Evolutionary conservation across 2,329 filamentous ascomycete genomes (phyloP), one percentile per base, ranked within the genome.

Genomic region (Chaetothyriales sp.): DNA sequence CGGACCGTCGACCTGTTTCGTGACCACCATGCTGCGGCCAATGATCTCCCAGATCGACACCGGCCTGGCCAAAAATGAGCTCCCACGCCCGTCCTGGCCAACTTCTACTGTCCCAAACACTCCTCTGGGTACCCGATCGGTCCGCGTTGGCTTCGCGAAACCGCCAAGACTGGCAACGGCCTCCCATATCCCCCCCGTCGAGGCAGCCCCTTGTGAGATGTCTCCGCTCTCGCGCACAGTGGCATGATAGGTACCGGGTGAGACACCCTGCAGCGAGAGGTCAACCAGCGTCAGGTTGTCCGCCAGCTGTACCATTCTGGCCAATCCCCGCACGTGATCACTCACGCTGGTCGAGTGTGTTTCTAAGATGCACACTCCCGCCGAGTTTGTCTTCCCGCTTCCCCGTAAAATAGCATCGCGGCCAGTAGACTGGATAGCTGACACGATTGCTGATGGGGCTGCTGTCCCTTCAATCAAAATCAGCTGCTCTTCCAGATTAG

Each of bases 1-100:
- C 51, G 72, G 73, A 1, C 72, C 74, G 39, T 80, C 77, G 58
- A 81, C 77, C 52, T 78, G 70, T 66, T 80, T 81, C 44, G 86
- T 84, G 47, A 96, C 80, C 45, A 94, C 84, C 73, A 98, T 84
- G 62, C 88, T 88, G 63, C 89, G 82, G 26, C 92, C 92, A 67
- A 96, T 95, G 65, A 95, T 77, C 69, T 98, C 90, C 92, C 90
- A 96, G 49, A 96, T 83, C 65, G 90, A 81, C 54, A 96, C 81
- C 0, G 80, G 77, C 57, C 79, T 81, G 64, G 94, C 87, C 56
- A 95, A 63, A 66, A 96, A 94, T 12, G 82, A 79, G 57, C 79
- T 80, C 5, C 88, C 90, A 26, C 81, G 76, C 9, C 92, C 88
- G 62, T 83, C 77, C 61, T 80, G 71, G 51, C 80, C 83, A 36